phyloP scores from a whole-genome alignment of 2,329 filamentous ascomycete genomes.

The Phoma sp. region DNA sequence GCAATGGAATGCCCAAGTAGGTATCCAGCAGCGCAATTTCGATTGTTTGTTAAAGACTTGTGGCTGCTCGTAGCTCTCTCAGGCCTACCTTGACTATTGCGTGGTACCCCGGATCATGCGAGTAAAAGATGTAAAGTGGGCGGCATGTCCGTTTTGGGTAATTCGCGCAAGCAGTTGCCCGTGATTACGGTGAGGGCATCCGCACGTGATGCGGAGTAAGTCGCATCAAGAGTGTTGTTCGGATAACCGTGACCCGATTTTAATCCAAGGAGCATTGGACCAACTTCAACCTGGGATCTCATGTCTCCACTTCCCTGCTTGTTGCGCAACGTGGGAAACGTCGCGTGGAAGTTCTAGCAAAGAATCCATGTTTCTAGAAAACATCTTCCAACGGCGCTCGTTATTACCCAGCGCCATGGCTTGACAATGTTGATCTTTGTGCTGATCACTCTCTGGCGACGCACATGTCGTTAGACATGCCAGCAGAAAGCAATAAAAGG shows the following conservation, averaged over 20 bases:
- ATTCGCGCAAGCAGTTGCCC: not conserved
- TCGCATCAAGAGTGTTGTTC: not conserved
- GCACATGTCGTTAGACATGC: slow-evolving; percentile 1
- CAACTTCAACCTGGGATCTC: not conserved
- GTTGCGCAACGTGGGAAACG: slow-evolving; percentile 2
- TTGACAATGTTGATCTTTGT: slow-evolving; percentile 3
- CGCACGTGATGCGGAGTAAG: slow-evolving; percentile 10
- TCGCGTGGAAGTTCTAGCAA: not conserved
- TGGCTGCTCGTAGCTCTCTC: not conserved
- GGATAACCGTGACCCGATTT: slow-evolving; percentile 7
- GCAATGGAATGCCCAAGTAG: not conserved
- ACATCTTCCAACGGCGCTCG: not conserved
- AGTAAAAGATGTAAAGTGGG: not conserved
- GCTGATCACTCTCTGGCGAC: slow-evolving; percentile 2
- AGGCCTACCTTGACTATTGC: not conserved
- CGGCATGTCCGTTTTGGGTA: slow-evolving; percentile 15
- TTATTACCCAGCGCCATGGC: slow-evolving; percentile 3
- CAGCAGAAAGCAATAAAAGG: not conserved
- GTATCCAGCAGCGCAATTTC: slow-evolving; percentile 1
- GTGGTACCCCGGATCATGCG: not conserved
- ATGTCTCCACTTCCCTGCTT: slow-evolving; percentile 7
- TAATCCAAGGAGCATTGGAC: slow-evolving; percentile 1
- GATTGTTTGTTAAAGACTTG: not conserved
- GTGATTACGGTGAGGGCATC: slow-evolving; percentile 3
- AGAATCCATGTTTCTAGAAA: not conserved